Percentiles rank a stretch among this genome's conserved stretches.
These are phyloP conservation scores for Micractinium sp. DNA, from an alignment of 139 green algal species.

Conservation along the genomic window DNA sequence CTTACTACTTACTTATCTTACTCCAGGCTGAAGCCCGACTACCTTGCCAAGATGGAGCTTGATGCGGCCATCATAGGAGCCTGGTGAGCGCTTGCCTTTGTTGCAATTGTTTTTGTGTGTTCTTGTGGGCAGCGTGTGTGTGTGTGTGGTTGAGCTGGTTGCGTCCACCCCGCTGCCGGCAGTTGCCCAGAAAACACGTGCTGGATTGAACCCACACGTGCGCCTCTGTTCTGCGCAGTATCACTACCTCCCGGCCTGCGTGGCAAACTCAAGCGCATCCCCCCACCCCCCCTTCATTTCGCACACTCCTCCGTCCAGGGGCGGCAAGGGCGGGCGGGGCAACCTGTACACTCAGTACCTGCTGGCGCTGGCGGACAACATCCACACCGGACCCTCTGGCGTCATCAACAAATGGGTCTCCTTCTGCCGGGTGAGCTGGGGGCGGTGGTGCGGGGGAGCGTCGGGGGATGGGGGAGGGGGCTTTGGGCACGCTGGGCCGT, in stretches of 20 bases:
- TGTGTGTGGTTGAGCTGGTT: no score
- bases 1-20: no score
- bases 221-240: no score
- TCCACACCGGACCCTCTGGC: neutral
- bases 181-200: no score
- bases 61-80: conserved; percentile 79
- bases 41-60: conserved; percentile 67
- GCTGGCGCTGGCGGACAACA: conserved; percentile 63
- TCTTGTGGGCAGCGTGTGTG: neutral
- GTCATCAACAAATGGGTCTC: conserved; percentile 39
- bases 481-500: no score
- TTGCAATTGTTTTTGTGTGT: neutral
- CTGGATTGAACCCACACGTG: no score
- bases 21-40: conserved; percentile 69
- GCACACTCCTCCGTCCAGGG: neutral
- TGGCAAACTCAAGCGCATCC: neutral
- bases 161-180: no score
- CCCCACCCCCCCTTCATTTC: neutral
- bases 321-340: conserved; percentile 12
- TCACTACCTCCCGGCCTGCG: no score
- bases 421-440: conserved; percentile 48
- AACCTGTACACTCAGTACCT: conserved; percentile 71
- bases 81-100: conserved; percentile 43
- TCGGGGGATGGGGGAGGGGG: no score
- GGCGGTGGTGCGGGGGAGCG: no score